Evolutionary conservation across 345 rosid genomes (phyloP).

Genomic region (Combretum micranthum): DNA sequence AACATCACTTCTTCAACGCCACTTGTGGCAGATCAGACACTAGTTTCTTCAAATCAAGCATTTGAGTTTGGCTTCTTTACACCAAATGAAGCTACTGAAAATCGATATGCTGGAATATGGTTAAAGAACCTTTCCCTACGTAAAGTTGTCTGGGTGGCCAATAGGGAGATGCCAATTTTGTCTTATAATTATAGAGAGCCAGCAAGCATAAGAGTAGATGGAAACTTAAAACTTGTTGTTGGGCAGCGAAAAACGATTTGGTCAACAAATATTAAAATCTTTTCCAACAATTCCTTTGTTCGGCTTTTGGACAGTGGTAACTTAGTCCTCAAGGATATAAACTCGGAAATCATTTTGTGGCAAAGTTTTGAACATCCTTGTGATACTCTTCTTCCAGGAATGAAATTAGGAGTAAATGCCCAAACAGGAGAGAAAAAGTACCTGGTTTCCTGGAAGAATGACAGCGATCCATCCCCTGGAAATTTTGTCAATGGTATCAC

Average conservation of each 20-base stretch:
- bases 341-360: slow-evolving; percentile 18
- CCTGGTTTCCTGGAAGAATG: slow-evolving; percentile 4
- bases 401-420: slow-evolving; percentile 1
- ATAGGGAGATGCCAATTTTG: slow-evolving; percentile 21
- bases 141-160: slow-evolving; percentile 29
- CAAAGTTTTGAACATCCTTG: slow-evolving; percentile 8
- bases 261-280: slow-evolving; percentile 17
- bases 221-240: slow-evolving; percentile 15
- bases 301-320: not conserved
- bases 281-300: slow-evolving; percentile 1
- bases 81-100: slow-evolving; percentile 9
- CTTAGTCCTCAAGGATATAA: slow-evolving; percentile 14
- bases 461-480: not conserved
- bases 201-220: slow-evolving; percentile 4
- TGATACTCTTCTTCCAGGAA: slow-evolving; percentile 7
- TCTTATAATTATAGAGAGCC: slow-evolving; percentile 17
- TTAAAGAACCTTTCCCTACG: slow-evolving; percentile 10
- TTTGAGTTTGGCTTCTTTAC: slow-evolving; percentile 28
- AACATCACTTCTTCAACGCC: too few relatives aligned
- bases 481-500: slow-evolving; percentile 6
- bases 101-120: slow-evolving; percentile 27
- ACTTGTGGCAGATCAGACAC: not conserved
- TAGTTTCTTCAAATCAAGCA: not conserved
- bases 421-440: not conserved
- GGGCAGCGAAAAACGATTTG: slow-evolving; percentile 4